phyloP scores from a whole-genome alignment of 2,329 filamentous ascomycete species.

The Stylonectria norvegica region DNA sequence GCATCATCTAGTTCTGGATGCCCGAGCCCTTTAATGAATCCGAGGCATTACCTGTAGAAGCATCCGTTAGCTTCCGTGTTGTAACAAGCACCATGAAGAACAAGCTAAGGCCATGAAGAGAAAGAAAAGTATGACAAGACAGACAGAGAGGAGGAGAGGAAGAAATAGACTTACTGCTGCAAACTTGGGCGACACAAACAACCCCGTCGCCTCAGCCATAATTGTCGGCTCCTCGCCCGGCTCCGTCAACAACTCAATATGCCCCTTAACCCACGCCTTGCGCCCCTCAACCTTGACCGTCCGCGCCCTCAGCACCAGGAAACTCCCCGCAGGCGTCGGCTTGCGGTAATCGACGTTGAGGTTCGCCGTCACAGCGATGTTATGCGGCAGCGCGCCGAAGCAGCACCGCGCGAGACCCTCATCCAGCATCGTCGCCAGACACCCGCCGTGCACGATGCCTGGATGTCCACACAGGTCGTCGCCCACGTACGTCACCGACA shows the following conservation, averaged over 20 bases:
- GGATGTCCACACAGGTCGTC: conserved; percentile 82
- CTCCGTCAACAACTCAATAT: conserved; percentile 72
- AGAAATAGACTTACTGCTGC: conserved; percentile 70
- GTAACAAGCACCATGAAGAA: background rate
- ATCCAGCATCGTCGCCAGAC: conserved; percentile 89
- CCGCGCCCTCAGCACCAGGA: conserved; percentile 72
- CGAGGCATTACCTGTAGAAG: conserved; percentile 32
- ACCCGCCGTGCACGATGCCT: conserved; percentile 83
- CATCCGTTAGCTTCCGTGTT: background rate
- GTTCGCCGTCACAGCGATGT: conserved; percentile 81
- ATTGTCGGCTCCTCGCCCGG: conserved; percentile 60
- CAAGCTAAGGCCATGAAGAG: background rate
- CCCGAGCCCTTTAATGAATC: conserved; percentile 16
- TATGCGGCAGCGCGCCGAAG: conserved; percentile 82
- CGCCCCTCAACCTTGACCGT: conserved; percentile 85
- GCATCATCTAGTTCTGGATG: conserved; percentile 4
- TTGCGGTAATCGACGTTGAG: conserved; percentile 79
- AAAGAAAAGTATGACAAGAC: background rate
- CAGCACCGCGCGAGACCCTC: conserved; percentile 86
- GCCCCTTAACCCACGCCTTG: conserved; percentile 90
- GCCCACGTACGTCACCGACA: conserved; percentile 75
- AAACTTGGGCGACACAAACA: conserved; percentile 86
- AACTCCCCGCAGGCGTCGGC: conserved; percentile 72
- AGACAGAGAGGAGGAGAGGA: too few relatives aligned
- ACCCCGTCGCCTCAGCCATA: conserved; percentile 75